Conservation (phyloP, 73 alveolate genomes). For the Blepharisma japonicum region DNA sequence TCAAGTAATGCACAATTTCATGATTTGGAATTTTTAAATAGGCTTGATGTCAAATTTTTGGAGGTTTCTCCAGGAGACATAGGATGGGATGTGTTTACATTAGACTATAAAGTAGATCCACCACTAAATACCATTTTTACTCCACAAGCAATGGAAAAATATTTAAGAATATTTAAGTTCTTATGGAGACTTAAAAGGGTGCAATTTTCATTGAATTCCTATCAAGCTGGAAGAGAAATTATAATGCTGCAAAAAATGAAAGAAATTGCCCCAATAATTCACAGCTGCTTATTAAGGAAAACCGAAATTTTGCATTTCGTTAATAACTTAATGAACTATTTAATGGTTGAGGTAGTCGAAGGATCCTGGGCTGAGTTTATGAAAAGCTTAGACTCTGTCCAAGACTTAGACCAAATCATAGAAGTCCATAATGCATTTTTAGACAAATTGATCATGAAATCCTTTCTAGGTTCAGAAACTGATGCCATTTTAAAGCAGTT, state of each 20-base stretch:
- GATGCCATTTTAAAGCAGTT: conserved; percentile 56
- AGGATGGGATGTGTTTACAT: conserved; percentile 97
- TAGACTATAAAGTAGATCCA: conserved; percentile 93
- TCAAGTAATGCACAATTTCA: conserved; percentile 76
- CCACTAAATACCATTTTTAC: conserved; percentile 89
- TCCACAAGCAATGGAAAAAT: conserved; percentile 72
- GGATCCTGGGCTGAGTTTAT: conserved; percentile 82
- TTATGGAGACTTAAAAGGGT: conserved; percentile 91
- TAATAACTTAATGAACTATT: conserved; percentile 78
- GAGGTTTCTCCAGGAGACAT: conserved; percentile 86
- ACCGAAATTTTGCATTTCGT: conserved; percentile 84
- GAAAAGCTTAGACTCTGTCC: conserved; percentile 71
- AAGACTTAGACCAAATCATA: conserved; percentile 83
- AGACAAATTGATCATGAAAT: conserved; percentile 67
- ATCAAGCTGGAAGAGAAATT: conserved; percentile 72
- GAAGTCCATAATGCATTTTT: conserved; percentile 70
- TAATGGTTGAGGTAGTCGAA: conserved; percentile 93
- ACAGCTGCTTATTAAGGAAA: conserved; percentile 58
- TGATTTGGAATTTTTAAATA: conserved; percentile 74
- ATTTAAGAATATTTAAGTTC: conserved; percentile 83
- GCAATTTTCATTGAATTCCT: conserved; percentile 54
- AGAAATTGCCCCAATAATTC: conserved; percentile 52
- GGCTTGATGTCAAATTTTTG: conserved; percentile 83
- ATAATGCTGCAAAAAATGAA: conserved; percentile 48
- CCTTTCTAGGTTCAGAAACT: conserved; percentile 76